Conservation (phyloP, 345 rosid species). For the Brassica cretica region DNA sequence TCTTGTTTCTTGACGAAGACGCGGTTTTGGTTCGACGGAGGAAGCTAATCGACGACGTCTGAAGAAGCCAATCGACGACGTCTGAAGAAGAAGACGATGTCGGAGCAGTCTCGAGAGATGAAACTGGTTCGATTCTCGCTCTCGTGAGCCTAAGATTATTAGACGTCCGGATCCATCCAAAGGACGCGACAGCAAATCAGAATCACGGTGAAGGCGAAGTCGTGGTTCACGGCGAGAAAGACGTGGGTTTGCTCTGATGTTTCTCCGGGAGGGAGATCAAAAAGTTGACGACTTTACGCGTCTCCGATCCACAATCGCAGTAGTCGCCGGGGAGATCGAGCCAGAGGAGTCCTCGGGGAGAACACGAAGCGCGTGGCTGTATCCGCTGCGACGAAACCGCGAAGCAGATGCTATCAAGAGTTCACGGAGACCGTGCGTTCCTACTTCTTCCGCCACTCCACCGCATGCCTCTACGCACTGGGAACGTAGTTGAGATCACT, state of each 20-base stretch:
- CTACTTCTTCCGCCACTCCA: slow-evolving; percentile 63
- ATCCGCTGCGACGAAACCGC: slow-evolving; percentile 62
- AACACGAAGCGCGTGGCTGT: slow-evolving; percentile 42
- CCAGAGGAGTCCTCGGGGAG: slow-evolving; percentile 1
- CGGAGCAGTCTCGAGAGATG: no score
- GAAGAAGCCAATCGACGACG: no score
- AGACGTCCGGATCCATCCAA: background rate
- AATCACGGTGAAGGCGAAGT: background rate
- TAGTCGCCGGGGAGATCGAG: background rate
- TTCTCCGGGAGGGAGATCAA: background rate
- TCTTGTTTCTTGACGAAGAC: no score
- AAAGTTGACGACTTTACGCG: background rate
- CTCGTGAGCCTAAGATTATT: no score
- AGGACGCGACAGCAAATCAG: background rate
- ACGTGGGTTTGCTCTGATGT: background rate
- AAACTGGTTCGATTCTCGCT: no score
- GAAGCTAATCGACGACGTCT: no score
- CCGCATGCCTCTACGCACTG: slow-evolving; percentile 61
- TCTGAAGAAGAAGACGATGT: no score
- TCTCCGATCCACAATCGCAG: background rate
- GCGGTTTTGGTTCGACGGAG: no score
- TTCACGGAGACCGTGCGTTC: slow-evolving; percentile 44
- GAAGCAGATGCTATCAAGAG: slow-evolving; percentile 58
- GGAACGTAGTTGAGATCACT: slow-evolving; percentile 66
- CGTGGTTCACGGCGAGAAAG: background rate